These are phyloP conservation scores for Abrus pulchellus DNA, from an alignment of 306 rosid species.

Conservation along the genomic window DNA sequence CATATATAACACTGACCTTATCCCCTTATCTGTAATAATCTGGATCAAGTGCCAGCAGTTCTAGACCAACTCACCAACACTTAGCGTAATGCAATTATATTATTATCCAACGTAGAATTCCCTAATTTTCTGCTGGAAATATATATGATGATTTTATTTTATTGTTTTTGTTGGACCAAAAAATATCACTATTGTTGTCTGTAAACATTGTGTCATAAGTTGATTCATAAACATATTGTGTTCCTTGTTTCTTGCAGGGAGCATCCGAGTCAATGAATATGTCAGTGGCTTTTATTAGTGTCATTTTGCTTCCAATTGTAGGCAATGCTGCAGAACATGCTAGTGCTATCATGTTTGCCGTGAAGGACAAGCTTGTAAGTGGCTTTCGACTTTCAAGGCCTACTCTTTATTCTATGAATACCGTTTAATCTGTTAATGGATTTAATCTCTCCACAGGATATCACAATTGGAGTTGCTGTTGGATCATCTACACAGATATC, in stretches of 20 bases:
- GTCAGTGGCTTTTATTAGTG: slow-evolving; percentile 91
- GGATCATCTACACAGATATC: slow-evolving; percentile 97
- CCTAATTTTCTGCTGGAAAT: slow-evolving; percentile 22
- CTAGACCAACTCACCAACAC: slow-evolving; percentile 11
- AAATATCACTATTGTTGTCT: slow-evolving; percentile 5
- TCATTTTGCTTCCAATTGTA: slow-evolving; percentile 90
- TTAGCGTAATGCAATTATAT: slow-evolving; percentile 24
- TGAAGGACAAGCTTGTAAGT: slow-evolving; percentile 96
- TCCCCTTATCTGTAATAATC: neutral
- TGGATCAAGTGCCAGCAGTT: neutral
- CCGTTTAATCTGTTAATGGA: slow-evolving; percentile 49
- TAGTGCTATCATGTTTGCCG: slow-evolving; percentile 96
- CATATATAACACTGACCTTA: neutral
- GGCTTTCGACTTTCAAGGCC: slow-evolving; percentile 47
- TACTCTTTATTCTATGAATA: slow-evolving; percentile 13
- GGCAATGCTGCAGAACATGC: slow-evolving; percentile 80
- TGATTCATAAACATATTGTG: slow-evolving; percentile 29
- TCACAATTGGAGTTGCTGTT: slow-evolving; percentile 90
- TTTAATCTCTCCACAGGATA: slow-evolving; percentile 67
- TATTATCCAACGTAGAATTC: slow-evolving; percentile 15
- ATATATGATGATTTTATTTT: neutral
- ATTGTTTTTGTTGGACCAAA: neutral
- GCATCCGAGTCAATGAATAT: slow-evolving; percentile 82
- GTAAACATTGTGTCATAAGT: neutral
- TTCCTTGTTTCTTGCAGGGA: slow-evolving; percentile 70